phyloP scores from a whole-genome alignment of 768 basidiomycete species.

The Lactifluus echinatus region DNA sequence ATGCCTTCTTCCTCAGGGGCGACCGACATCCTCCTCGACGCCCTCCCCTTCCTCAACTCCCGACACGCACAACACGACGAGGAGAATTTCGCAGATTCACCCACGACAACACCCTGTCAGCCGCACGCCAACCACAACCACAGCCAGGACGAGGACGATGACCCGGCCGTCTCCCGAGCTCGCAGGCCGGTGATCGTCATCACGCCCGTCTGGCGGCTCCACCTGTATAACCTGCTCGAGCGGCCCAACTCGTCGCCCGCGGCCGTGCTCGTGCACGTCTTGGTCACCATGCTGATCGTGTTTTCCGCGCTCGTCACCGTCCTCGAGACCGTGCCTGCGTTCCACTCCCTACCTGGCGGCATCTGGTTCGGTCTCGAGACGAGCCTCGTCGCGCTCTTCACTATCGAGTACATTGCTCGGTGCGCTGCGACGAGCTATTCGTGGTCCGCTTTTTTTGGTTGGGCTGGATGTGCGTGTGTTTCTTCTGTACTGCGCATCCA shows the following conservation, averaged over 20 bases:
- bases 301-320: slow-evolving; percentile 69
- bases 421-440: slow-evolving; percentile 68
- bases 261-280: slow-evolving; percentile 69
- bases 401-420: slow-evolving; percentile 71
- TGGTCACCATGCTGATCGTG: slow-evolving; percentile 63
- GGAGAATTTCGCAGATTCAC: slow-evolving; percentile 1
- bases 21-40: slow-evolving; percentile 7
- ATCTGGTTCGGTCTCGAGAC: slow-evolving; percentile 89
- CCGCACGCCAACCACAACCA: neutral
- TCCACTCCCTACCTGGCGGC: slow-evolving; percentile 58
- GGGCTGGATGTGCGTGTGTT: slow-evolving; percentile 66
- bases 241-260: slow-evolving; percentile 66
- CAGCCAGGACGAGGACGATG: no score
- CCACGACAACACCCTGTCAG: neutral
- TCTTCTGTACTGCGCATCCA: no score
- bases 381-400: slow-evolving; percentile 74
- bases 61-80: neutral
- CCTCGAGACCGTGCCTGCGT: slow-evolving; percentile 70
- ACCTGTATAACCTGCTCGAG: slow-evolving; percentile 65
- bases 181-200: neutral
- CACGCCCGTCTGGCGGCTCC: slow-evolving; percentile 49
- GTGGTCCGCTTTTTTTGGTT: slow-evolving; percentile 51
- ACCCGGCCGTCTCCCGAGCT: no score
- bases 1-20: slow-evolving; percentile 4
- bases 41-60: neutral